Conservation (phyloP, 2,329 filamentous ascomycete species). For the Raffaelea deltoideospora region DNA sequence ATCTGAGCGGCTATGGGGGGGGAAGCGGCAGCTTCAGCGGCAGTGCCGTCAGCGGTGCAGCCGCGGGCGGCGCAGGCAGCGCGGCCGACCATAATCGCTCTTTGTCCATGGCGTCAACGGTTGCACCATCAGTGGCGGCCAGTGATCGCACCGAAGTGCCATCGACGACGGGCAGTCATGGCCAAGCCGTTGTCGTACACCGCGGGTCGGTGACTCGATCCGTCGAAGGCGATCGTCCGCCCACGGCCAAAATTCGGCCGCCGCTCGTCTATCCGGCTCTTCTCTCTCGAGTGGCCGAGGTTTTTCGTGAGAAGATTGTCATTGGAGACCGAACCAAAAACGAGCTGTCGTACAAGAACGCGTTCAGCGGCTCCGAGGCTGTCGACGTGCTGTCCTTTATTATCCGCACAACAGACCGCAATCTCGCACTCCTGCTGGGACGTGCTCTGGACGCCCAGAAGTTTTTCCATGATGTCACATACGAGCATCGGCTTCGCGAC, state of each 20-base stretch:
- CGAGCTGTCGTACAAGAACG: slow-evolving; percentile 90
- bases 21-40: not conserved
- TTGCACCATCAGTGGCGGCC: slow-evolving; percentile 49
- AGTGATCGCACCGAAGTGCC: slow-evolving; percentile 30
- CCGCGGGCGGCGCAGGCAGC: slow-evolving; percentile 19
- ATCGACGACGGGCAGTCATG: not conserved
- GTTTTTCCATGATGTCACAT: slow-evolving; percentile 98
- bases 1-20: slow-evolving; percentile 20
- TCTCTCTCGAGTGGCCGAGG: slow-evolving; percentile 82
- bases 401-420: slow-evolving; percentile 91
- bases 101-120: slow-evolving; percentile 87
- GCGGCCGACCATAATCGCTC: slow-evolving; percentile 33
- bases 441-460: slow-evolving; percentile 92
- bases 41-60: not conserved
- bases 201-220: slow-evolving; percentile 40
- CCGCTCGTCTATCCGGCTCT: slow-evolving; percentile 89
- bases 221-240: slow-evolving; percentile 38
- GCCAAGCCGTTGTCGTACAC: slow-evolving; percentile 30
- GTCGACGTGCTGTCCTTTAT: slow-evolving; percentile 94
- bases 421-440: slow-evolving; percentile 78
- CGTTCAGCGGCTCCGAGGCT: slow-evolving; percentile 88
- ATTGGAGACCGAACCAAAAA: slow-evolving; percentile 88
- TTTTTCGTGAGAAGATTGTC: slow-evolving; percentile 78
- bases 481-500: slow-evolving; percentile 88
- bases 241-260: slow-evolving; percentile 48